Base-by-base conservation (phyloP, 1,284 basidiomycete species). In the Schizophyllum commune region DNA sequence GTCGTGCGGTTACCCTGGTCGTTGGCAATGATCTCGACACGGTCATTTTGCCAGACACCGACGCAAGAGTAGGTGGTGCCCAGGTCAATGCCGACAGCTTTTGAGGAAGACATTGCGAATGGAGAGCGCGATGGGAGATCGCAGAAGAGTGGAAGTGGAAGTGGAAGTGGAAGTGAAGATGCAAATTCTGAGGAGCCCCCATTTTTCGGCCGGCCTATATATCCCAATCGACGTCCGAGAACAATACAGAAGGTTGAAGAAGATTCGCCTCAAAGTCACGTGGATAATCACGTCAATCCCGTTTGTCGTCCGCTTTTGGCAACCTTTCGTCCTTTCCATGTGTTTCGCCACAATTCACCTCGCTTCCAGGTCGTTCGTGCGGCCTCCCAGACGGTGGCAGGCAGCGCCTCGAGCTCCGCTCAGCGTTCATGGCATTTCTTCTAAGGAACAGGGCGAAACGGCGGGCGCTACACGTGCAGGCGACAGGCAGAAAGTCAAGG, bases 1-100 rank as follows among this genome's bases (percentile, higher is more conserved):
- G 95, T 97, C 32, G 94, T 97, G 64, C 94, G 89, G 83, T 97
- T 97, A 75, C 95, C 94, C 83, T 96, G 95, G 82, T 97, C 95
- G 78, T 96, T 95, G 79, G 92, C 91, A 74, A 94, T 95, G 80
- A 96, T 96, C 81, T 98, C 96, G 67, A 98, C 96, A 72, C 95
- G 92, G 83, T 98, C 95, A 70, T 97, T 94, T 81, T 95, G 92
- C 95, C 95, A 98, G 67, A 97, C 94, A 83, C 91, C 95, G 69
- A 96, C 80, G 68, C 80, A 82, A 27, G 58, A 60, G 58, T 60
- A 60, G 52, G 58, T 60, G 19, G 58, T 60, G 54, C 58, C 58
- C 70, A 92, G 82, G 82, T 93, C 91, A 74, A 96, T 96, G 79
- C 94, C 94, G 75, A 96, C 86, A 68, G 93, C 94, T 86, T 95